Conservation (phyloP, 1,284 basidiomycete genomes). For the Rhodotorula mucilaginosa region DNA sequence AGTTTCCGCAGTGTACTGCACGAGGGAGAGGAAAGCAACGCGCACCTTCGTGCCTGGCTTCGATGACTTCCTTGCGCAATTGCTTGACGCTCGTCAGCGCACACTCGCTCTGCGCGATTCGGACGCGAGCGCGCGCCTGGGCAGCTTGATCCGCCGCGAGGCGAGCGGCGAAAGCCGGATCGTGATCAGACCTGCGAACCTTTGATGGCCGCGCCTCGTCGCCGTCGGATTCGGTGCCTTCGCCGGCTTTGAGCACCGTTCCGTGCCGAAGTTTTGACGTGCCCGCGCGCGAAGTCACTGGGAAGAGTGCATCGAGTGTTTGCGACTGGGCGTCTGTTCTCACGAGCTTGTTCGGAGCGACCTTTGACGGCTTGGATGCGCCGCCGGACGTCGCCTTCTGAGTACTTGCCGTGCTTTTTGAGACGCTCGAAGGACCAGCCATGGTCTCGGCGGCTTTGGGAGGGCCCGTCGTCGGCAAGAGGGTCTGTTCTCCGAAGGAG, state of each 20-base stretch:
- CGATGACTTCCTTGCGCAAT: constrained; percentile 63
- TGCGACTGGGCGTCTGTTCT: constrained; percentile 82
- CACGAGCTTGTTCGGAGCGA: constrained; percentile 80
- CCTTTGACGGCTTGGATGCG: constrained; percentile 38
- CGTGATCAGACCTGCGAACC: constrained; percentile 27
- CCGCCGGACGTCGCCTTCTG: neutral
- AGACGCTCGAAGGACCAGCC: neutral
- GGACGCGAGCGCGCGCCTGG: constrained; percentile 22
- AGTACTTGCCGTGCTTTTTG: neutral
- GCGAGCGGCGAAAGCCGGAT: constrained; percentile 23
- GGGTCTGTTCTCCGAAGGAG: constrained; percentile 44
- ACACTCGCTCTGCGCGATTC: constrained; percentile 75
- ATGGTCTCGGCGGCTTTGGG: constrained; percentile 26
- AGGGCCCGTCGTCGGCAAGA: constrained; percentile 48
- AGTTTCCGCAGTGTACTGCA: neutral
- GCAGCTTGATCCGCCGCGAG: constrained; percentile 21
- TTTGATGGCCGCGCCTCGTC: neutral
- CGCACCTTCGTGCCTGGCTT: constrained; percentile 66
- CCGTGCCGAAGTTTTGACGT: too few relatives aligned
- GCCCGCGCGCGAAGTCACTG: neutral
- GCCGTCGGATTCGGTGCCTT: neutral
- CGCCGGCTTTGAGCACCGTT: neutral
- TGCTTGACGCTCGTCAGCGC: constrained; percentile 72
- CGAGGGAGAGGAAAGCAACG: neutral
- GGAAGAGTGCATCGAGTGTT: constrained; percentile 92